phyloP scores from a whole-genome alignment of 2,329 filamentous ascomycete species.

The Venturia aucupariae region DNA sequence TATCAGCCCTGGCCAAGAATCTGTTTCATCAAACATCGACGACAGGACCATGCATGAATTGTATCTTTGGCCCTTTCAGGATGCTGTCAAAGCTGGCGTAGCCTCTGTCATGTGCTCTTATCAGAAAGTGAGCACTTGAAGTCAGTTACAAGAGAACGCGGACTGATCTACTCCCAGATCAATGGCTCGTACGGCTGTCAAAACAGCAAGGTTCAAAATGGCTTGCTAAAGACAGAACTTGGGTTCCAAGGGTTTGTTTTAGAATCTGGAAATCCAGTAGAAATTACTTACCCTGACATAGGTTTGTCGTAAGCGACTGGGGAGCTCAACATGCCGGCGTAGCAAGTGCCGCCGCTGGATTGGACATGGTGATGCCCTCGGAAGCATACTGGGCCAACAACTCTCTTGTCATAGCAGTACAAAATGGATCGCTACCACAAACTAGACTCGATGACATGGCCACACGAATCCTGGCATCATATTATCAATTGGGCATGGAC shows the following conservation, averaged over 20 bases:
- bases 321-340: slow-evolving; percentile 23
- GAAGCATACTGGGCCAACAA: slow-evolving; percentile 18
- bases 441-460: slow-evolving; percentile 26
- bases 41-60: slow-evolving; percentile 25
- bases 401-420: slow-evolving; percentile 22
- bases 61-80: slow-evolving; percentile 25
- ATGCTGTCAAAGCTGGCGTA: slow-evolving; percentile 24
- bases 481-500: slow-evolving; percentile 9
- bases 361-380: slow-evolving; percentile 23
- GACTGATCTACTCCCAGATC: slow-evolving; percentile 43
- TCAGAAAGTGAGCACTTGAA: slow-evolving; percentile 36
- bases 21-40: slow-evolving; percentile 19
- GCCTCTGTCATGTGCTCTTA: slow-evolving; percentile 26
- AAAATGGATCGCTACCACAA: slow-evolving; percentile 24
- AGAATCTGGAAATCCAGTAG: too few relatives aligned
- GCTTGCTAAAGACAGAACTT: slow-evolving; percentile 55
- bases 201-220: slow-evolving; percentile 51
- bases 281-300: too few relatives aligned
- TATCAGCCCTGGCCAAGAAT: background rate
- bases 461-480: slow-evolving; percentile 23
- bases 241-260: slow-evolving; percentile 23
- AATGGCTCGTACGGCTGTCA: slow-evolving; percentile 32
- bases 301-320: slow-evolving; percentile 23
- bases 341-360: slow-evolving; percentile 21
- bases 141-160: slow-evolving; percentile 35